Percentiles rank a stretch among this genome's conserved stretches.
These are phyloP conservation scores for Pulveroboletus sp. DNA, from an alignment of 768 basidiomycete species.

Conservation along the genomic window DNA sequence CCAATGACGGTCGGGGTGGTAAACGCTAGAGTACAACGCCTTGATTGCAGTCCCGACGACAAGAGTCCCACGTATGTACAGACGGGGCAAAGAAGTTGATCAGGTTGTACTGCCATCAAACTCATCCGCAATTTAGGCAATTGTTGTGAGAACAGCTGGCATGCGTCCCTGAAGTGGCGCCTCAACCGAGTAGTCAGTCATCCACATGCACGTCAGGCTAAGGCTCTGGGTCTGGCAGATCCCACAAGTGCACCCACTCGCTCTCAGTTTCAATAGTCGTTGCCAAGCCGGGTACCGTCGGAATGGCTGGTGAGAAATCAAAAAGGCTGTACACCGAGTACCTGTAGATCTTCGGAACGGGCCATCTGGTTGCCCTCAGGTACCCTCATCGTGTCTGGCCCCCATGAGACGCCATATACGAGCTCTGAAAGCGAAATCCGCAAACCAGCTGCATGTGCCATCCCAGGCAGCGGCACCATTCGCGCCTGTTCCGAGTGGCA, in stretches of 20 bases:
- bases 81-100: constrained; percentile 33
- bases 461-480: too few relatives aligned
- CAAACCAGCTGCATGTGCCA: neutral
- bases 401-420: too few relatives aligned
- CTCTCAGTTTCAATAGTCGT: neutral
- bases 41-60: constrained; percentile 28
- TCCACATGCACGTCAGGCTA: neutral
- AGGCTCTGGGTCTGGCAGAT: neutral
- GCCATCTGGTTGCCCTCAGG: neutral
- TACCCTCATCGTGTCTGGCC: neutral
- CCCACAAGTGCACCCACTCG: neutral
- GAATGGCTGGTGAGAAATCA: constrained; percentile 7
- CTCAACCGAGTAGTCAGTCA: constrained; percentile 3
- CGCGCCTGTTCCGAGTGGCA: neutral
- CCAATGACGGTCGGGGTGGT: constrained; percentile 11
- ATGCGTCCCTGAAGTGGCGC: constrained; percentile 13
- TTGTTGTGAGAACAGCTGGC: constrained; percentile 13
- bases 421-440: neutral
- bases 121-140: constrained; percentile 21
- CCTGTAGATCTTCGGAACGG: constrained; percentile 15
- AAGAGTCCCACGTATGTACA: constrained; percentile 36
- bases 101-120: constrained; percentile 28
- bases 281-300: constrained; percentile 6
- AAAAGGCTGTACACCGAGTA: constrained; percentile 13
- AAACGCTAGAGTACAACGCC: constrained; percentile 19